These are phyloP conservation scores for Lachnellula hyalina DNA, from an alignment of 2,329 filamentous ascomycete species.

Conservation along the genomic window DNA sequence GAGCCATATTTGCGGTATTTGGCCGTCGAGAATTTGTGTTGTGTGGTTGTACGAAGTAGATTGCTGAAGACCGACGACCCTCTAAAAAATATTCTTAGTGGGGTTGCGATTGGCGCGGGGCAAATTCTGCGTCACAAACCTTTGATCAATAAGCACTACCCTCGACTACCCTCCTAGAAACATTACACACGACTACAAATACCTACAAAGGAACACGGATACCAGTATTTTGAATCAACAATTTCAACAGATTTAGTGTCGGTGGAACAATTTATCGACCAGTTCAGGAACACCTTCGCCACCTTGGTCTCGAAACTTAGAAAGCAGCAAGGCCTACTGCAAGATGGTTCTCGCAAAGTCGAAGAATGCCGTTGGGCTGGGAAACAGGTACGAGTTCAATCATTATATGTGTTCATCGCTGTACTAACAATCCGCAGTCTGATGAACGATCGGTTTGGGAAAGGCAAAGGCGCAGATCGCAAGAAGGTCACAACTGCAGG, in stretches of 20 bases:
- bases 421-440: slow-evolving; percentile 46
- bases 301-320: neutral
- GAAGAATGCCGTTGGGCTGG: slow-evolving; percentile 90
- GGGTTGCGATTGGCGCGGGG: neutral
- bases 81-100: neutral
- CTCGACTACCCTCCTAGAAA: neutral
- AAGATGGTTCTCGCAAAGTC: slow-evolving; percentile 79
- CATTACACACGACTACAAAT: neutral
- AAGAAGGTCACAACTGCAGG: slow-evolving; percentile 60
- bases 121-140: neutral
- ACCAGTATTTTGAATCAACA: neutral
- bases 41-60: slow-evolving; percentile 7
- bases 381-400: slow-evolving; percentile 49
- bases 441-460: slow-evolving; percentile 98
- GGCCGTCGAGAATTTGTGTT: slow-evolving; percentile 17
- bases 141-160: slow-evolving; percentile 4
- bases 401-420: neutral
- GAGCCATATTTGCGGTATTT: slow-evolving; percentile 25
- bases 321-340: neutral
- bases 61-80: neutral
- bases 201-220: neutral
- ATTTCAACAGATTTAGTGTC: too few relatives aligned
- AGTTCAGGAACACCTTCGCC: neutral
- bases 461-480: slow-evolving; percentile 79
- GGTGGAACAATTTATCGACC: neutral